Conservation (phyloP, 495 filamentous ascomycete genomes). For the Penicillium mononematosum region DNA sequence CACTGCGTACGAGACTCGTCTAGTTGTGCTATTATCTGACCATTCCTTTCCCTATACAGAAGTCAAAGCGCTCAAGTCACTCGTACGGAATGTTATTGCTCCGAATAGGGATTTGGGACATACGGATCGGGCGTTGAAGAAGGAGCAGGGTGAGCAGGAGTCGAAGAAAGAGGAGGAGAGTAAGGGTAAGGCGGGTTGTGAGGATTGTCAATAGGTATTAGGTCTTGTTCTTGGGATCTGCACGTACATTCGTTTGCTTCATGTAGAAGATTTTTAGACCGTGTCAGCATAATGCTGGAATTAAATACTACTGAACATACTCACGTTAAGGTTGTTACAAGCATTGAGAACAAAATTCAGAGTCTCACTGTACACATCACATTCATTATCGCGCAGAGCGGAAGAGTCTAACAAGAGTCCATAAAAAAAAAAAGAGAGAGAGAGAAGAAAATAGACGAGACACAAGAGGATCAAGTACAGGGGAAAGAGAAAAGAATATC, state of each 20-base stretch:
- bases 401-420: slow-evolving; percentile 10
- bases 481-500: neutral
- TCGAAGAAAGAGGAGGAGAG: slow-evolving; percentile 3
- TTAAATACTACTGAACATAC: neutral
- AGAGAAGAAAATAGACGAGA: neutral
- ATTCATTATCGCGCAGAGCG: slow-evolving; percentile 20
- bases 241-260: neutral
- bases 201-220: slow-evolving; percentile 44
- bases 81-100: slow-evolving; percentile 81
- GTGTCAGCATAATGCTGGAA: neutral
- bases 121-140: slow-evolving; percentile 59
- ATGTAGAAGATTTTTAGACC: neutral
- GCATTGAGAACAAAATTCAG: neutral
- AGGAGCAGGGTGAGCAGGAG: slow-evolving; percentile 17
- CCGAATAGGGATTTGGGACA: slow-evolving; percentile 79
- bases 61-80: slow-evolving; percentile 83
- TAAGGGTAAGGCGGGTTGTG: slow-evolving; percentile 34
- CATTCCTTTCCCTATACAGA: slow-evolving; percentile 43
- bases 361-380: slow-evolving; percentile 14
- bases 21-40: slow-evolving; percentile 1
- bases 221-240: neutral
- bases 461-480: slow-evolving; percentile 4
- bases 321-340: neutral
- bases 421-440: neutral
- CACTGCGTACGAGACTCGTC: neutral